Evolutionary conservation across 345 rosid genomes (phyloP), one percentile per base, ranked within the genome.

Genomic region (Citrus australasica): DNA sequence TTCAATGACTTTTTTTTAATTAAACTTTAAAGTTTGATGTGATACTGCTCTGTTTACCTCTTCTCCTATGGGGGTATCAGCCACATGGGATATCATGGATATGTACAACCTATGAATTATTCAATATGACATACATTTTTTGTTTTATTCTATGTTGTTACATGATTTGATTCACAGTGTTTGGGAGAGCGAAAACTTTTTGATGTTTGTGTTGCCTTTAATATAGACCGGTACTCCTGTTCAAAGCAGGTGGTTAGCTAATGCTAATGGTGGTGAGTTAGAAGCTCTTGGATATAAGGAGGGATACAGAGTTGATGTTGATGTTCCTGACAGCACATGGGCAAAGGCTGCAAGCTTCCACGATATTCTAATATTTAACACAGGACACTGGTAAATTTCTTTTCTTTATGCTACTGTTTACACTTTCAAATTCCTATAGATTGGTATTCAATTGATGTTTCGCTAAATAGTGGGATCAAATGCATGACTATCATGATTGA

Each of bases 241-340:
- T 77, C 63, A 37, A 58, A 86, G 82, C 77, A 95, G 98, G 84
- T 95, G 97, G 94, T 87, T 87, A 27, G 90, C 96, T 67, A 83
- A 83, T 86, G 84, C 71, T 37, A 84, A 86, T 85, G 95, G 92
- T 66, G 96, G 97, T 56, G 80, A 83, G 78, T 84, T 94, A 76
- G 97, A 91, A 84, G 82, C 88, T 53, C 90, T 92, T 81, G 98
- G 98, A 69, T 95, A 85, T 83, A 93, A 87, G 83, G 97, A 90
- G 68, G 98, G 99, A 22, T 95, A 89, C 33, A 86, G 96, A 87
- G 87, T 95, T 77, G 98, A 95, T 88, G 90, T 94, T 51, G 99
- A 95, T 83, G 65, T 91, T 88, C 99, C 97, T 24, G 99, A 93
- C 9, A 84, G 85, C 77, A 85, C 98, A n/a, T 94, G 98, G 97